Evolutionary conservation across 2,329 filamentous ascomycete genomes (phyloP), one percentile per base, ranked within the genome.

Genomic region (Ophiocordyceps camponoti-leonardi): DNA sequence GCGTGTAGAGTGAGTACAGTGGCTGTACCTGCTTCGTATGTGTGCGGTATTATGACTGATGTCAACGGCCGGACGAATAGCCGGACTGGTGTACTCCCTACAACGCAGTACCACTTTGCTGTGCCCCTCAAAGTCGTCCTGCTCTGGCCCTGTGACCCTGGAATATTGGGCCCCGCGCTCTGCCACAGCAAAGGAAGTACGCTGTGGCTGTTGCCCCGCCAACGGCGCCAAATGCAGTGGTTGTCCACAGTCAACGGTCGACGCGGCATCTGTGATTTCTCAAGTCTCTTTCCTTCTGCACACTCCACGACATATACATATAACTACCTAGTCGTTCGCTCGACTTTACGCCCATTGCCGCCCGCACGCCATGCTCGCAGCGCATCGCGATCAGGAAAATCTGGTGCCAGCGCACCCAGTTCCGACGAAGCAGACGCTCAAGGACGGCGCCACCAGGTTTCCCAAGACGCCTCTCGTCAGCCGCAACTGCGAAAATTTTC

Each of bases 341-440:
- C 41, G 13, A 42, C 16, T 28, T 42, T 19, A 13, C 39, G 3
- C 39, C 18, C 20, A 20, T 10, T 28, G 2, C 1, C 10, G 26
- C 23, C 23, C 12, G 19, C 33, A 14, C 49, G 55, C 50, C 44
- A 94, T 88, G 86, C 71, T 86, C 59, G 83, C 84, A 49, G 72
- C 81, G 58, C 78, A 81, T 58, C 76, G 79, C 55, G 84, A 94
- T 63, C 86, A 94, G 66, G 88, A 95, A 64, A 95, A 95, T 64
- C 66, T 86, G 61, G 75, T 86, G 55, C 79, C 86, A 59, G 75
- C 72, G 52, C 83, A 83, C 59, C 85, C 87, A 59, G 73, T 79
- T 22, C 75, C 79, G 14, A 71, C 77, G 16, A 94, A 94, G 63
- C 79, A 71, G 58, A 81, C 86, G 53, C 77, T 84, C 46, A 94